phyloP scores from a whole-genome alignment of 177 flowering plant species.

The Telopea speciosissima region DNA sequence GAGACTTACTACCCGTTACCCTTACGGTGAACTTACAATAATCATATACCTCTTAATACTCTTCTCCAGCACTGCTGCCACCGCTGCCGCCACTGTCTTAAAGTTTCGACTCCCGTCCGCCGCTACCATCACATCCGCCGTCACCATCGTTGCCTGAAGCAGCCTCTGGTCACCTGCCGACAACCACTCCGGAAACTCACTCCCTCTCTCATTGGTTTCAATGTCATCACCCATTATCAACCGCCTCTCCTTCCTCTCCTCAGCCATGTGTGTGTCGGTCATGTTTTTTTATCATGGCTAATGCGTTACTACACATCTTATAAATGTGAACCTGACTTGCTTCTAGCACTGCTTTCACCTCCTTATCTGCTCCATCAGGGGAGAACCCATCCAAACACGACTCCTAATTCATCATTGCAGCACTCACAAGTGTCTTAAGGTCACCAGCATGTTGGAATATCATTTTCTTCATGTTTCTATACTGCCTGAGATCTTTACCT shows the following conservation, averaged over 20 bases:
- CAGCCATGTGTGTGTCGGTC: too few relatives aligned
- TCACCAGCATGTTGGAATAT: conserved; percentile 53
- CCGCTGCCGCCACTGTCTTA: conserved; percentile 64
- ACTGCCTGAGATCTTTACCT: conserved; percentile 36
- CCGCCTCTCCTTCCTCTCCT: too few relatives aligned
- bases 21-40: too few relatives aligned
- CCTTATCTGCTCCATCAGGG: conserved; percentile 45
- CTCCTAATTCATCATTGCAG: conserved; percentile 82
- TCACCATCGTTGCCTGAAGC: too few relatives aligned
- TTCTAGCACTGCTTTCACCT: conserved; percentile 30
- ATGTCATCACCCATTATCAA: too few relatives aligned
- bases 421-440: conserved; percentile 60
- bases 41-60: conserved; percentile 67
- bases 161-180: too few relatives aligned
- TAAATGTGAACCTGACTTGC: conserved; percentile 36
- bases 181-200: too few relatives aligned
- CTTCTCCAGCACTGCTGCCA: conserved; percentile 64
- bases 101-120: conserved; percentile 80
- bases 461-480: conserved; percentile 44
- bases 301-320: too few relatives aligned
- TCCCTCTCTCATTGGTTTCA: too few relatives aligned
- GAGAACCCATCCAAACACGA: conserved; percentile 89
- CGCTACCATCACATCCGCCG: conserved; percentile 75
- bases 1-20: too few relatives aligned
- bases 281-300: too few relatives aligned